Conservation (phyloP, 106 monocot species). For the Alisma plantagoaquatica region DNA sequence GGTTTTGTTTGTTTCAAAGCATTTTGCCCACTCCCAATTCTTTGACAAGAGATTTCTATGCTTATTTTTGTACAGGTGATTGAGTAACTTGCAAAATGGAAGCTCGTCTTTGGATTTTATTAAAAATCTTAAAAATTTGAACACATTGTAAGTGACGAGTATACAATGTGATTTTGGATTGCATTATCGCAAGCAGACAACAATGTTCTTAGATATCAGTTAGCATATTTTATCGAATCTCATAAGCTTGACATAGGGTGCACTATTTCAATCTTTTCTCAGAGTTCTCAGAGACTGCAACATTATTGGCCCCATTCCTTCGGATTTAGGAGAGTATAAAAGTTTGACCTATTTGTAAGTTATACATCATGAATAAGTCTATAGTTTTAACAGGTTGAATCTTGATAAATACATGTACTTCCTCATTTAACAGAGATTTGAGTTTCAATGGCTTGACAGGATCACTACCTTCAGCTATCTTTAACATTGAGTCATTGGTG, state of each 20-base stretch:
- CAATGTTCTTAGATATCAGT: not conserved
- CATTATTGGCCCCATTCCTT: constrained; percentile 12
- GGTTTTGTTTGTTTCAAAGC: not conserved
- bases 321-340: not conserved
- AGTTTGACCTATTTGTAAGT: constrained; percentile 37
- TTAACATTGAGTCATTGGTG: constrained; percentile 35
- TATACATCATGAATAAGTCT: too few species aligned
- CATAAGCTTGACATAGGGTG: not conserved
- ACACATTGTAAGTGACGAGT: constrained; percentile 9
- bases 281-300: constrained; percentile 17
- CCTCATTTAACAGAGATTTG: constrained; percentile 47
- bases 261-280: constrained; percentile 1
- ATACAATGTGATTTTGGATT: not conserved
- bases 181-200: not conserved
- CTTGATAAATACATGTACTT: not conserved
- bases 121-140: constrained; percentile 10
- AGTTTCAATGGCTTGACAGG: constrained; percentile 94
- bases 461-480: constrained; percentile 49
- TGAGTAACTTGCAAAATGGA: constrained; percentile 8
- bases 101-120: constrained; percentile 17
- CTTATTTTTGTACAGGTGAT: constrained; percentile 3
- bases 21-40: too few species aligned
- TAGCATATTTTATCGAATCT: not conserved
- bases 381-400: not conserved
- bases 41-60: not conserved